A percentile compares a stretch with the other conserved stretches of the same genome.
Evolutionary conservation across 331 rosid genomes (phyloP).

Genomic region (Malus hybrid): DNA sequence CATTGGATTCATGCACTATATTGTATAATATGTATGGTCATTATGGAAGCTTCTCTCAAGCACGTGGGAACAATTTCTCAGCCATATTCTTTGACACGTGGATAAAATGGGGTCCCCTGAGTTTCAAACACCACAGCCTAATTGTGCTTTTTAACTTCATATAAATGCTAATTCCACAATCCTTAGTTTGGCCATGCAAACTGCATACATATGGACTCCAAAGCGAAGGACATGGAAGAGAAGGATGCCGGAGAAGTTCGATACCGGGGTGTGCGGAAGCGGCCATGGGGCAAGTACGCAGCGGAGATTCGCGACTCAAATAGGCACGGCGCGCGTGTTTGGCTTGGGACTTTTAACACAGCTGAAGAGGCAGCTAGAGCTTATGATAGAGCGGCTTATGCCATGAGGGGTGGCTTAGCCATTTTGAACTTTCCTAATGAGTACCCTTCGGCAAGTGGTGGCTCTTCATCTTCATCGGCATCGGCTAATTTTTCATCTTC

Average conservation of each 20-base stretch:
- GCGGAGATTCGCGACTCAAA: constrained; percentile 88
- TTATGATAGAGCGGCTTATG: constrained; percentile 79
- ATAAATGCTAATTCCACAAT: constrained; percentile 11
- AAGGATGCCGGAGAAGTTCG: constrained; percentile 30
- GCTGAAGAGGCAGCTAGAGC: constrained; percentile 98
- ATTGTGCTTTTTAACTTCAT: background rate
- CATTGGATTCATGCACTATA: constrained; percentile 35
- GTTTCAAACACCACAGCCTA: background rate
- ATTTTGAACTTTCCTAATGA: constrained; percentile 78
- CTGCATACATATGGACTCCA: constrained; percentile 11
- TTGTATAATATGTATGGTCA: background rate
- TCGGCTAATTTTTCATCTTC: constrained; percentile 10
- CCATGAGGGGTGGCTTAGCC: constrained; percentile 83
- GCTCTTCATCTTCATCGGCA: constrained; percentile 9
- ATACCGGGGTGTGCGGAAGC: constrained; percentile 66
- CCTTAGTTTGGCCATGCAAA: constrained; percentile 41
- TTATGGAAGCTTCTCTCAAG: constrained; percentile 14
- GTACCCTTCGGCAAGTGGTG: constrained; percentile 23
- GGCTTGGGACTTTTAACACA: constrained; percentile 84
- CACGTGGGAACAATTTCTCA: constrained; percentile 26
- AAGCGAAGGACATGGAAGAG: constrained; percentile 16
- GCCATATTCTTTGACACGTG: constrained; percentile 1
- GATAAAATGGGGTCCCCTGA: background rate
- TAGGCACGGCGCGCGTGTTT: constrained; percentile 62
- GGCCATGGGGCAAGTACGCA: constrained; percentile 94